Base-by-base conservation (phyloP, 2,329 filamentous ascomycete species). In the Aspergillus thermomutatus region DNA sequence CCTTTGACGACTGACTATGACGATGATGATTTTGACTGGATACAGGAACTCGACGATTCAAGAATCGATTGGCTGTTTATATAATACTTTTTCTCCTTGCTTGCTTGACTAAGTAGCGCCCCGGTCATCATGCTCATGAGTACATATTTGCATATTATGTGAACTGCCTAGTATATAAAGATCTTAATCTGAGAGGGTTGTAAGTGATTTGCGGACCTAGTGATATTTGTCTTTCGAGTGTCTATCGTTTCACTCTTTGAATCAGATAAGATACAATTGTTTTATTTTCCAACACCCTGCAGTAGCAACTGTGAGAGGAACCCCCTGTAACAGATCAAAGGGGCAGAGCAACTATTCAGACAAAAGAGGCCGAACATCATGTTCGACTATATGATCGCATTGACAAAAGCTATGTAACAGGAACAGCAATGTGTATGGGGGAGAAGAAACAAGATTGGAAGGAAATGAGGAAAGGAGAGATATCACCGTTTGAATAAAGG, bases 31-130 rank as follows among this genome's bases (percentile, higher is more conserved):
- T 75, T 75, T 41, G 72, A 76, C 59, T 76, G 74, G 74, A 68
- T 75, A 25, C 71, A 75, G 55, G 71, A 75, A 55, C 53, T 76
- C 51, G 74, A 75, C 61, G 65, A 70, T 57, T 75, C 72, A 8
- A 60, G 68, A n/a, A 65, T 73, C 9, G 74, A 75, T 57, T 76
- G 74, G 74, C 49, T 76, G 10, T 76, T 76, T 56, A 76, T 76
- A 55, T 76, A 58, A 69, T 59, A 17, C 3, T 27, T 25, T 21
- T 37, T 17, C 40, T 25, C 14, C n/a, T 47, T 26, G 19, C 11
- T 46, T 45, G 37, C n/a, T n/a, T 40, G 34, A 43, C 40, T 7
- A 23, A 45, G n/a, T 45, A 21, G 10, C 9, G 41, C 3, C 41
- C 19, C 17, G 23, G 23, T 10, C 41, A 9, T 45, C 21, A 21